A percentile compares a stretch with the other conserved stretches of the same genome.
Evolutionary conservation across 306 rosid genomes (phyloP).

Genomic region (Cicer bijugum): DNA sequence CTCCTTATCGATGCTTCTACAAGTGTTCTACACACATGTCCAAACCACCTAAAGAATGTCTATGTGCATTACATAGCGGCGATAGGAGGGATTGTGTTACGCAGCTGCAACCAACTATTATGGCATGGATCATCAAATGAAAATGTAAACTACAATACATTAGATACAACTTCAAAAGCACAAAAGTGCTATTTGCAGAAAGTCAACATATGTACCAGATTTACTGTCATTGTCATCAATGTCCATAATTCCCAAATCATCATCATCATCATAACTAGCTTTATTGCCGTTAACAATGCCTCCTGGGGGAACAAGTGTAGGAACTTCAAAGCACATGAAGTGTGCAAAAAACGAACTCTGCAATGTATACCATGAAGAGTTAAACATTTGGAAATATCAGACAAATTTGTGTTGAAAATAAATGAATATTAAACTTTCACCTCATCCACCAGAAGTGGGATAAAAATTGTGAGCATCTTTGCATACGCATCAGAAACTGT

Average conservation of each 20-base stretch:
- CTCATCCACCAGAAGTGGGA: conserved; percentile 99
- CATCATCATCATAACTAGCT: conserved; percentile 68
- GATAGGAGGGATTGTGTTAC: not conserved
- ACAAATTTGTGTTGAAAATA: conserved; percentile 28
- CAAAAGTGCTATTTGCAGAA: conserved; percentile 9
- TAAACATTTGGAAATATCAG: conserved; percentile 43
- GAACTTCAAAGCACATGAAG: conserved; percentile 99
- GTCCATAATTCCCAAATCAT: conserved; percentile 98
- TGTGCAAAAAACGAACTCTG: conserved; percentile 99
- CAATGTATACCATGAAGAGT: conserved; percentile 45
- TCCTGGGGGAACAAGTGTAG: conserved; percentile 94
- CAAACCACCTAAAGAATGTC: not conserved
- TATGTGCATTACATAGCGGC: not conserved
- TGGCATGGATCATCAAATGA: not conserved
- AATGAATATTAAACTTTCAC: conserved; percentile 50
- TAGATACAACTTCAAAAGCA: not conserved
- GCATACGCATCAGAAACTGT: conserved; percentile 97
- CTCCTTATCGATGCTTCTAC: not conserved
- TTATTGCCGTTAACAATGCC: conserved; percentile 80
- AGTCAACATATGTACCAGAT: conserved; percentile 59
- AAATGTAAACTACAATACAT: conserved; percentile 28
- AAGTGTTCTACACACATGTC: not conserved
- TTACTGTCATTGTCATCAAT: conserved; percentile 89
- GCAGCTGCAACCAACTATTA: no score
- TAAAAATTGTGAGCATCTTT: conserved; percentile 94